Conservation (phyloP, 2,329 filamentous ascomycete genomes). For the Cladosporium oxysporum region DNA sequence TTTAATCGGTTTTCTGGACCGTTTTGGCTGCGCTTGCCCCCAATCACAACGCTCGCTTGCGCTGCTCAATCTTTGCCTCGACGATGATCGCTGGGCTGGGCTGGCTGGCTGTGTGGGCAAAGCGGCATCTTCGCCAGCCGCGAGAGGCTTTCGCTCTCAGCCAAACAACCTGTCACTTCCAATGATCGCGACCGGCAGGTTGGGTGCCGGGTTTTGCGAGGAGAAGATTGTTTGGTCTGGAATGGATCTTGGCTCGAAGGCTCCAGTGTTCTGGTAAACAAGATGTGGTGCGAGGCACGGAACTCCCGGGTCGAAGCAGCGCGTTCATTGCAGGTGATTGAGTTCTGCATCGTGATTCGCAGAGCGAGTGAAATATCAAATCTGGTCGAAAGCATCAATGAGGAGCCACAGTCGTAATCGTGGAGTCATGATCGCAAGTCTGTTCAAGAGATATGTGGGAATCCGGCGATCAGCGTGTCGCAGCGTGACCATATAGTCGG, state of each 20-base stretch:
- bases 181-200: not conserved
- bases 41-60: not conserved
- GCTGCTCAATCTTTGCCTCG: constrained; percentile 3
- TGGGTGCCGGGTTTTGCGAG: not conserved
- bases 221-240: not conserved
- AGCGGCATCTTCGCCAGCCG: not conserved
- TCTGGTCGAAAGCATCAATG: not conserved
- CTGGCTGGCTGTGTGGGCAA: not conserved
- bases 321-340: not conserved
- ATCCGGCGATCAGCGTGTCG: not conserved
- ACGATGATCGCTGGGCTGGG: not conserved
- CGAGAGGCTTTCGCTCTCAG: not conserved
- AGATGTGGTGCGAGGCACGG: not conserved
- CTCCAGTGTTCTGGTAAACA: not conserved
- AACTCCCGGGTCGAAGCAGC: not conserved
- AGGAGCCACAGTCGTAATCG: not conserved
- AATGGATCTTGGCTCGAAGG: not conserved
- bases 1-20: not conserved
- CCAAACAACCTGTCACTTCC: constrained; percentile 4
- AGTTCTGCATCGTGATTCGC: not conserved
- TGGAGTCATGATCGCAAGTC: not conserved
- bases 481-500: not conserved
- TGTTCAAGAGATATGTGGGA: not conserved
- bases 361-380: not conserved
- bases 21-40: not conserved